Evolutionary conservation across 2,329 filamentous ascomycete genomes (phyloP).

Genomic region (Diplodia mutila): DNA sequence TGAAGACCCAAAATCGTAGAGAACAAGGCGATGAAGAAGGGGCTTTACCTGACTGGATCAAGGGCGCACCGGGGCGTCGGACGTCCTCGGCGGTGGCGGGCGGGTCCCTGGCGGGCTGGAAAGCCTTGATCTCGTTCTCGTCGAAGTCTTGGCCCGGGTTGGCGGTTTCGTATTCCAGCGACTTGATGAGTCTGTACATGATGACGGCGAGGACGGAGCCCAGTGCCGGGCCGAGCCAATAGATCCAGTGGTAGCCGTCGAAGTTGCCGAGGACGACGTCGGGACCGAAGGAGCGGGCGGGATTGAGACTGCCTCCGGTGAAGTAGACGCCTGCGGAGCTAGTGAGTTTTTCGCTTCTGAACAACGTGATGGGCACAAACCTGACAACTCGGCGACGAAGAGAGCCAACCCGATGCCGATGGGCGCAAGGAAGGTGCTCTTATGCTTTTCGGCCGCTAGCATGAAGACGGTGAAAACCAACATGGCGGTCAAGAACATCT

Average conservation of each 20-base stretch:
- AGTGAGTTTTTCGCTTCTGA: not conserved
- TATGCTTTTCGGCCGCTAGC: conserved; percentile 38
- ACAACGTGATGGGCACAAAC: not conserved
- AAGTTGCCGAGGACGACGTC: conserved; percentile 46
- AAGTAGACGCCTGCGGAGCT: conserved; percentile 40
- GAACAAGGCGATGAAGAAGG: not conserved
- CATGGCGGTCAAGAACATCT: conserved; percentile 45
- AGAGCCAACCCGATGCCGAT: conserved; percentile 33
- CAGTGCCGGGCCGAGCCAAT: conserved; percentile 52
- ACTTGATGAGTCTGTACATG: conserved; percentile 47
- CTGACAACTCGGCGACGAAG: conserved; percentile 30
- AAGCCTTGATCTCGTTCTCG: conserved; percentile 28
- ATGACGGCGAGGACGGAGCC: conserved; percentile 43
- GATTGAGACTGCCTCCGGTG: conserved; percentile 52
- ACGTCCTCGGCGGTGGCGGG: not conserved
- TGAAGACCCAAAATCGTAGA: not conserved
- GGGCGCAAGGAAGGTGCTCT: conserved; percentile 35
- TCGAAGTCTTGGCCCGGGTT: conserved; percentile 47
- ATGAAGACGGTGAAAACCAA: conserved; percentile 44
- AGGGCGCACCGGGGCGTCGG: not conserved
- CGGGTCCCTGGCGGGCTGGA: not conserved
- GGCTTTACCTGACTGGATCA: not conserved
- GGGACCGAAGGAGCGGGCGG: conserved; percentile 51
- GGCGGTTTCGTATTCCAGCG: conserved; percentile 46
- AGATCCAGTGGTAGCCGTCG: conserved; percentile 51